Conservation (phyloP, 805 yeast genomes). For the Blastobotrys attinorum region DNA sequence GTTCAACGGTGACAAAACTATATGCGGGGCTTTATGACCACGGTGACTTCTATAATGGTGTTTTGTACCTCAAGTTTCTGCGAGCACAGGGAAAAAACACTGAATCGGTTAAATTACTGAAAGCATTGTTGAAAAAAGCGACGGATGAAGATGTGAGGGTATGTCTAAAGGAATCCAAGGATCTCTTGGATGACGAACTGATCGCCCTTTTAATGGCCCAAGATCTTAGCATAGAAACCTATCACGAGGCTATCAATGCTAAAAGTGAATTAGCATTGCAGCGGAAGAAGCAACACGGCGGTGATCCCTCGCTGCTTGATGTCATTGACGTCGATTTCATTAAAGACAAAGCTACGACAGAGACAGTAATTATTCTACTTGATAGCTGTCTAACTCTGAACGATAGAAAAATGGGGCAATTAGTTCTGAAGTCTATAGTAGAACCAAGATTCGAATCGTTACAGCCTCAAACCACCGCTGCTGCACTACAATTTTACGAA, state of each 20-base stretch:
- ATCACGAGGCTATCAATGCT: neutral
- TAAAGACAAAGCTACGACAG: neutral
- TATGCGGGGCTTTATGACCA: slow-evolving; percentile 17
- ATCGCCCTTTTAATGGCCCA: neutral
- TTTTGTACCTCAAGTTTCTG: slow-evolving; percentile 17
- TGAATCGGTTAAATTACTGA: slow-evolving; percentile 18
- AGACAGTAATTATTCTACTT: slow-evolving; percentile 11
- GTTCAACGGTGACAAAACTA: slow-evolving; percentile 13
- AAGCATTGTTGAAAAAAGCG: neutral
- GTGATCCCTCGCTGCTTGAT: neutral
- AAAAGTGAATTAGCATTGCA: neutral
- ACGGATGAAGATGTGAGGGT: neutral
- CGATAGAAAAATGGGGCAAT: slow-evolving; percentile 6
- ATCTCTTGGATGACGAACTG: neutral
- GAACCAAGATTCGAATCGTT: slow-evolving; percentile 6
- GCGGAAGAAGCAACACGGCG: too few species aligned
- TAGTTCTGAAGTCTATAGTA: slow-evolving; percentile 10
- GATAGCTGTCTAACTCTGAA: slow-evolving; percentile 12
- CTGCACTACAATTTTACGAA: neutral
- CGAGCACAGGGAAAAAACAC: slow-evolving; percentile 11
- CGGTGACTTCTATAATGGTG: slow-evolving; percentile 17
- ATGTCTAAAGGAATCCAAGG: neutral
- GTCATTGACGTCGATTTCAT: neutral
- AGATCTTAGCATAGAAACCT: neutral
- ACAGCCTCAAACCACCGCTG: neutral